Evolutionary conservation across 805 yeast genomes (phyloP).

Genomic region (Candida caryicola): DNA sequence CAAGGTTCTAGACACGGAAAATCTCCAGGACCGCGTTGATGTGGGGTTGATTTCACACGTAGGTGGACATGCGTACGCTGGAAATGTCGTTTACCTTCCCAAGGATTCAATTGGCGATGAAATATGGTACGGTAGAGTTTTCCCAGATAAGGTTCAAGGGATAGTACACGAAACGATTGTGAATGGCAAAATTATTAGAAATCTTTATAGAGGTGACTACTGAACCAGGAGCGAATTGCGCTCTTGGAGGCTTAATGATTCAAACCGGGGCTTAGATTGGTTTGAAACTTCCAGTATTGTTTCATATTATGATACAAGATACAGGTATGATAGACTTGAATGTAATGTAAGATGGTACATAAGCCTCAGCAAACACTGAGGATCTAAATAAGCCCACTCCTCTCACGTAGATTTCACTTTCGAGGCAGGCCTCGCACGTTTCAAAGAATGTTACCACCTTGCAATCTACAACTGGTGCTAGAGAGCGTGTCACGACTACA

Average conservation of each 20-base stretch:
- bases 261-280: too few relatives aligned
- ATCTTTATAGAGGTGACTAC: conserved; percentile 50
- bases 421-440: too few relatives aligned
- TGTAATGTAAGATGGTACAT: background rate
- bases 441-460: too few relatives aligned
- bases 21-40: conserved; percentile 22
- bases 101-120: conserved; percentile 30
- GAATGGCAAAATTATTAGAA: conserved; percentile 49
- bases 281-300: too few relatives aligned
- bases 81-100: conserved; percentile 62
- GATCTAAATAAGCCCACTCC: too few relatives aligned
- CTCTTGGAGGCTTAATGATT: too few relatives aligned
- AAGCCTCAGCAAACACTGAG: too few relatives aligned
- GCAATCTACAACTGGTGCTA: too few relatives aligned
- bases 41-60: conserved; percentile 69
- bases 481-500: too few relatives aligned
- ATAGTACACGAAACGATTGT: conserved; percentile 55
- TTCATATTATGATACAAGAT: too few relatives aligned
- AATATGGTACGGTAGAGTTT: conserved; percentile 77
- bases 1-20: conserved; percentile 34
- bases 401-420: too few relatives aligned
- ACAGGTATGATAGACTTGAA: background rate
- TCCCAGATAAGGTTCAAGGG: conserved; percentile 64
- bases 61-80: conserved; percentile 88
- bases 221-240: background rate